These are phyloP conservation scores for Leccinum angustisporum DNA, from an alignment of 1,284 basidiomycete genomes.

Conservation along the genomic window DNA sequence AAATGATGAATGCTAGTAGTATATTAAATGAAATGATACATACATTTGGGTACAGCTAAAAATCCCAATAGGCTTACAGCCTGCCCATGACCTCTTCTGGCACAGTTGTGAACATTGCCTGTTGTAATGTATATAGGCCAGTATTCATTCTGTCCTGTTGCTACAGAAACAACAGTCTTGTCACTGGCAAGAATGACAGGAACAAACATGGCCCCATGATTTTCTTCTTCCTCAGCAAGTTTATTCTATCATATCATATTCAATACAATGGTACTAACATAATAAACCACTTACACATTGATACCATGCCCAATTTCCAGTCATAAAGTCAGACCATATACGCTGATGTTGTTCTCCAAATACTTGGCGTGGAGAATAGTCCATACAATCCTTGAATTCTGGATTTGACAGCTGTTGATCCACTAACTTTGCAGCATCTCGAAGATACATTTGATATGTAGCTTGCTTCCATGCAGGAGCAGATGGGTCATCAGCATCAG, in stretches of 20 bases:
- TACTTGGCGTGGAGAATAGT: not conserved
- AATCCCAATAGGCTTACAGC: not conserved
- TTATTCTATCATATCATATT: not conserved
- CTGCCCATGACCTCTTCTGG: not conserved
- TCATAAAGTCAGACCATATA: not conserved
- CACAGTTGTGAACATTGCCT: not conserved
- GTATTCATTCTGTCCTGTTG: conserved; percentile 1
- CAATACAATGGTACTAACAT: not conserved
- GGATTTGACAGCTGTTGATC: not conserved
- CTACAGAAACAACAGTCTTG: conserved; percentile 7
- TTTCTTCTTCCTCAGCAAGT: not conserved
- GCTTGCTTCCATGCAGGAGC: not conserved
- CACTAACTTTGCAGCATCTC: not conserved
- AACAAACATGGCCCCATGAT: conserved; percentile 1
- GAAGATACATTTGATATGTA: not conserved
- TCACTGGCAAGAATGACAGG: conserved; percentile 6
- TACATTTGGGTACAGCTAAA: not conserved
- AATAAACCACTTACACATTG: not conserved
- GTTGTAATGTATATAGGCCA: not conserved
- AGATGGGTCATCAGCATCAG: not conserved
- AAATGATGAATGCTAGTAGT: not conserved
- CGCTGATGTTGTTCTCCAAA: not conserved
- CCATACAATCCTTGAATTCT: not conserved
- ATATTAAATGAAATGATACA: not conserved
- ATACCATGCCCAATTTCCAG: not conserved